Evolutionary conservation across 2,329 filamentous ascomycete genomes (phyloP), one percentile per base, ranked within the genome.

Genomic region (Colletotrichum tamarilloi): DNA sequence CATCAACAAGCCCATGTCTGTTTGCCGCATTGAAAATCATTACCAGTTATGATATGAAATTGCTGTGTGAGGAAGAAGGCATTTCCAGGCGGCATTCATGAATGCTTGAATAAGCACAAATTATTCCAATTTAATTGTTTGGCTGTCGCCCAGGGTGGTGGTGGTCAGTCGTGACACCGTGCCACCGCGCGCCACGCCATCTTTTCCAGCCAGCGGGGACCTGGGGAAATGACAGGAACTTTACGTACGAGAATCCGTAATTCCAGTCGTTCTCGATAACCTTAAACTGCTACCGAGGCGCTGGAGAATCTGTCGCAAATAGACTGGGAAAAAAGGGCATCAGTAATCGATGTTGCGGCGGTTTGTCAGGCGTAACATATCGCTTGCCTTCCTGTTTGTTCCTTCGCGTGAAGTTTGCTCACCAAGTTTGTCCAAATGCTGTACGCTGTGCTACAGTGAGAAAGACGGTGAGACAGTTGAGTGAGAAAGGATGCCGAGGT

Each of bases 231-330:
- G 66, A 59, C 52, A 42, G 26, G 26, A 24, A 14, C 11, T 53
- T 70, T 73, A 73, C 70, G 70, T 73, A 73, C 70, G 30, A 42
- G 52, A 73, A 65, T 65, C 67, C 56, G 42, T 55, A 64, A 42
- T 49, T 69, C 19, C 12, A n/a, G 12, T 3, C 22, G 42, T 22
- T 26, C 46, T 56, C 19, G 70, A 73, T 73, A 70, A 70, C 60
- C 70, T 73, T 70, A 70, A 65, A 62, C 55, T 30, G 22, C 49
- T 30, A 30, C 24, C 32, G 26, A 46, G 28, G 19, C 16, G 55
- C 35, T 11, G 63, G 28, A n/a, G 28, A 22, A 30, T 24, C 24
- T 5, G 49, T 28, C 42, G 24, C 12, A 12, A 24, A 26, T 14
- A 53, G 28, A 28, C 30, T 26, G 9, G 59, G 42, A 4, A 5